Evolutionary conservation across 345 rosid species (phyloP), one percentile per base, ranked within the genome.

Genomic region (Dipteronia sinensis): DNA sequence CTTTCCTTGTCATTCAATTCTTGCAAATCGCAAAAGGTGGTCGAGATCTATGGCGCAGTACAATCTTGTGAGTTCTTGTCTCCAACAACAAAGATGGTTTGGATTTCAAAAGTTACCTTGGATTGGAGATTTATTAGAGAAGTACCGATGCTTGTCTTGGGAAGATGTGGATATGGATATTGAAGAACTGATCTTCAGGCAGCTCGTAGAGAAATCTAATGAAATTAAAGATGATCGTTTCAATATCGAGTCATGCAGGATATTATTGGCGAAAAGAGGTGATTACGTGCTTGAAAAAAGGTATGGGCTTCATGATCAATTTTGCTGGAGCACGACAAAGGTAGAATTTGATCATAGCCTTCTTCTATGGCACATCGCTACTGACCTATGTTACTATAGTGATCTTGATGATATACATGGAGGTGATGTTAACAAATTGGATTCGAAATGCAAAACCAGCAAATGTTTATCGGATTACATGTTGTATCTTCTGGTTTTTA

Each of bases 281-380:
- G 27, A 20, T 8, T 4, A 7, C 1, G 64, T 59, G 64, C 11
- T n/a, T 59, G 64, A 59, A 2, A n/a, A 20, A 49, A 70, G 10
- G 46, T 6, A 42, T 9, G 46, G 10, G 7, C 10, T 7, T 42
- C 10, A 9, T 42, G 46, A 42, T 6, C 8, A 6, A 40, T 42
- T 6, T 42, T 42, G 10, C 46, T 42, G 46, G 46, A 42, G 46
- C 46, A 42, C 46, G 46, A 42, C 9, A 42, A 1, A 42, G 8
- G 46, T 42, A 42, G 56, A 78, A 44, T 74, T 83, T 34, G 73
- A 72, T 55, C 38, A 73, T 20, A 68, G 81, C 72, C 63, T 80
- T 29, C 56, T 75, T 44, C n/a, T 77, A 55, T 80, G 83, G 81
- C 76, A 83, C 63, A 77, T 83, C 11, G 81, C 79, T 0, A 79